Evolutionary conservation across 352 stramenopile species (phyloP), one percentile per base, ranked within the genome.

Genomic region (Phytophthora aleatoria): DNA sequence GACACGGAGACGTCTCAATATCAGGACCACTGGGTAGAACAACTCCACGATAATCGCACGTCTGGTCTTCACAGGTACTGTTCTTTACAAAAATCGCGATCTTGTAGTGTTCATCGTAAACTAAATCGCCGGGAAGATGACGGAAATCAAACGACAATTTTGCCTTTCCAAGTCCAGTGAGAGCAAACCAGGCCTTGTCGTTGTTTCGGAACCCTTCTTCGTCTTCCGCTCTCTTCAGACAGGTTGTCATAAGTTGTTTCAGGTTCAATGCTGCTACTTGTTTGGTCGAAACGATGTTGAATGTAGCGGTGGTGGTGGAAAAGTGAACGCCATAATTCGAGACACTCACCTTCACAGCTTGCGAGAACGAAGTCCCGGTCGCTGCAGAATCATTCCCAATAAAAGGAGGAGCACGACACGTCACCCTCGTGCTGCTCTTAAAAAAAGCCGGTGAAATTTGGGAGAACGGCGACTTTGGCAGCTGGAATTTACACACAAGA

Each of bases 21-120:
- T 91, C 75, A 1, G 71, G 54, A 0, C 79, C 84, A 42, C 75
- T 81, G 0, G 88, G 83, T 2, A 73, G 66, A 11, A 88, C 58
- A 1, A 90, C 75, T 1, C 83, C 69, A 16, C 77, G 79, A 1
- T 71, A 64, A 63, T 94, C 80, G 45, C 96, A 99, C 24, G 71
- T 84, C 52, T 92, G 79, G 51, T 96, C 88, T 51, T 96, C 71
- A 67, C 95, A 98, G 52, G 92, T 87, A 30, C 90, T 98, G 59
- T 97, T 98, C 36, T 85, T 82, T 0, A 98, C 87, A 53, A 97
- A 99, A 27, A 99, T 85, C n/a, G 93, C 95, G 59, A 99, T 77
- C 24, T 91, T 95, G 74, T 92, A 99, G 74, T 99, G 96, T 68
- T 99, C 91, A 52, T 97, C 83, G 68, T 99, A 99, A 12, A 96